Evolutionary conservation across 768 basidiomycete genomes (phyloP).

Genomic region (Hydnum rufescens): DNA sequence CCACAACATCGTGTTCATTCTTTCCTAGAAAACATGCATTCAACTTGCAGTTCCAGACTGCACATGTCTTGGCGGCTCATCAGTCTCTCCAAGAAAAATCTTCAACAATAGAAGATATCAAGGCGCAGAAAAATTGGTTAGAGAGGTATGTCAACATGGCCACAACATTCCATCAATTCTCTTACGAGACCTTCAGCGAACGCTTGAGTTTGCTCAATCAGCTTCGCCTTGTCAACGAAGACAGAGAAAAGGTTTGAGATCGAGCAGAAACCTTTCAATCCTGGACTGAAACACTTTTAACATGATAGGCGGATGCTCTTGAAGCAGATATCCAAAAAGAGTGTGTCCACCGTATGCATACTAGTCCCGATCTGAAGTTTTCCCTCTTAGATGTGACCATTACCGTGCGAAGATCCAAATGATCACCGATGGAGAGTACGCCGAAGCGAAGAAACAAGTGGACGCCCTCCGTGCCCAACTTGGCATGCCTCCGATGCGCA

Average conservation of each 20-base stretch:
- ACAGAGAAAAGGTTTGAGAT: conserved; percentile 43
- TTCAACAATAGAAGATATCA: conserved; percentile 59
- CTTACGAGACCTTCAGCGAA: conserved; percentile 21
- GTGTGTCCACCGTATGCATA: conserved; percentile 23
- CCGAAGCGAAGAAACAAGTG: conserved; percentile 52
- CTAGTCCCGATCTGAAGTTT: background rate
- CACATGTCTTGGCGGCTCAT: conserved; percentile 71
- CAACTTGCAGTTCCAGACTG: conserved; percentile 68
- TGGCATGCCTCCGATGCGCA: conserved; percentile 54
- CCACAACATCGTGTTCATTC: background rate
- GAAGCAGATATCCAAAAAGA: conserved; percentile 50
- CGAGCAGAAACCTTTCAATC: conserved; percentile 3
- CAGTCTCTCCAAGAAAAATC: conserved; percentile 58
- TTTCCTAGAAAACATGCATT: conserved; percentile 48
- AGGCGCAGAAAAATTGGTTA: conserved; percentile 50
- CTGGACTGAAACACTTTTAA: background rate
- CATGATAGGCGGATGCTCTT: conserved; percentile 38
- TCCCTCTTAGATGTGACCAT: conserved; percentile 34
- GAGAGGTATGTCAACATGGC: conserved; percentile 37
- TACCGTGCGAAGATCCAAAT: conserved; percentile 43
- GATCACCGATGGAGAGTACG: conserved; percentile 60
- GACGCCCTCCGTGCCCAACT: conserved; percentile 57
- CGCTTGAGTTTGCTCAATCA: conserved; percentile 44
- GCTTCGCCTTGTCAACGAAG: conserved; percentile 57
- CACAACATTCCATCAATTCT: conserved; percentile 1